Evolutionary conservation across 2,329 filamentous ascomycete genomes (phyloP).

Genomic region (Sarocladiaceae sp.): DNA sequence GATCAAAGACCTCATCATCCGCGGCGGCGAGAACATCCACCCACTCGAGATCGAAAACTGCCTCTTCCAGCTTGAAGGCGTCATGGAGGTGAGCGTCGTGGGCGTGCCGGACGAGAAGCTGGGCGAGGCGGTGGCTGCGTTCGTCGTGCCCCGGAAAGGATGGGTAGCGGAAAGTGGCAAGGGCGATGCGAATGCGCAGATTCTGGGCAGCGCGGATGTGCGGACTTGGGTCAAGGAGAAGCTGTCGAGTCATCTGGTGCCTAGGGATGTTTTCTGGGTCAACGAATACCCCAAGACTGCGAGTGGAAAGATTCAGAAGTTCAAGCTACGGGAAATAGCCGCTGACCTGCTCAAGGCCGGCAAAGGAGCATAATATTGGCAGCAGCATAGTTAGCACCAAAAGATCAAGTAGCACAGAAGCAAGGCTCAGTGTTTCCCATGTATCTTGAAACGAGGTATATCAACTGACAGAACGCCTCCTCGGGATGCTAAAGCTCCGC

Average conservation of each 20-base stretch:
- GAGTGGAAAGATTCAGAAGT: constrained; percentile 96
- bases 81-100: constrained; percentile 75
- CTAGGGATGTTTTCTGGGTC: constrained; percentile 85
- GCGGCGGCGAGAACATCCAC: constrained; percentile 93
- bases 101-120: constrained; percentile 76
- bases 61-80: constrained; percentile 62
- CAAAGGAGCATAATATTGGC: not conserved
- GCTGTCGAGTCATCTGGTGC: constrained; percentile 71
- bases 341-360: constrained; percentile 24
- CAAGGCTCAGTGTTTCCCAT: not conserved
- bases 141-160: constrained; percentile 53
- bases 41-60: constrained; percentile 90
- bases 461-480: not conserved
- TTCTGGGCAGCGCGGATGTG: constrained; percentile 31
- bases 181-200: constrained; percentile 17
- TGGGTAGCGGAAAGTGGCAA: constrained; percentile 20
- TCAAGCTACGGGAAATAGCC: constrained; percentile 67
- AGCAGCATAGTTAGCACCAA: not conserved
- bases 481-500: not conserved
- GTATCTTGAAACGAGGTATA: constrained; percentile 4
- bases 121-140: constrained; percentile 82
- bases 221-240: constrained; percentile 64
- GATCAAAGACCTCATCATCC: constrained; percentile 93
- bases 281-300: constrained; percentile 88
- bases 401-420: not conserved